Percentiles rank a stretch among this genome's conserved stretches.
Evolutionary conservation across 306 rosid genomes (phyloP).

Genomic region (Prunus mongolica): DNA sequence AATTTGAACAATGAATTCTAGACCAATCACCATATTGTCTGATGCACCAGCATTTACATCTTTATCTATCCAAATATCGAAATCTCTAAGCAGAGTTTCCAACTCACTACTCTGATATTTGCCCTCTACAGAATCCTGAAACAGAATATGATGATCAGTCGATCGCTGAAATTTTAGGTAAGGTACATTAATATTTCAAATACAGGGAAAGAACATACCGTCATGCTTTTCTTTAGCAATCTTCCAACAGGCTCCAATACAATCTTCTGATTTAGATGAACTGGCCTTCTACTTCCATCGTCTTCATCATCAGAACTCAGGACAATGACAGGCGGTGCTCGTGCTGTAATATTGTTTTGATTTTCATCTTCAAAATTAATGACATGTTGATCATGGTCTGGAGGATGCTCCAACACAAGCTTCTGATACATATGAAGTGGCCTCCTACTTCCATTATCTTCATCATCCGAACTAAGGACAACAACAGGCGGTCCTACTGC

Average conservation of each 20-base stretch:
- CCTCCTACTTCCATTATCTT: background rate
- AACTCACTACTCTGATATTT: constrained; percentile 16
- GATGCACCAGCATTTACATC: constrained; percentile 56
- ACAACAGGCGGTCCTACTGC: background rate
- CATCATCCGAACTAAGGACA: background rate
- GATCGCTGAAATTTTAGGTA: background rate
- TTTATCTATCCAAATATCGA: constrained; percentile 23
- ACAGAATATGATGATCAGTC: constrained; percentile 18
- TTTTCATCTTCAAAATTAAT: background rate
- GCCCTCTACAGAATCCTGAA: constrained; percentile 21
- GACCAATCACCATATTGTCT: background rate
- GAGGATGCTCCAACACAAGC: background rate
- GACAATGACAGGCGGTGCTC: background rate
- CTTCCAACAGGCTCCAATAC: constrained; percentile 38
- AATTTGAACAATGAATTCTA: constrained; percentile 18
- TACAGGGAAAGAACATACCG: constrained; percentile 30
- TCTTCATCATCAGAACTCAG: background rate
- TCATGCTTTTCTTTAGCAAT: constrained; percentile 60
- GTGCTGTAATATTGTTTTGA: background rate
- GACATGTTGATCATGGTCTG: background rate
- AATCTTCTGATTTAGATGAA: background rate
- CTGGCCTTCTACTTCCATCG: background rate
- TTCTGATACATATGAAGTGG: background rate
- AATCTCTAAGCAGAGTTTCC: constrained; percentile 17
- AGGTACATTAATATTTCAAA: background rate